phyloP scores from a whole-genome alignment of 2,329 filamentous ascomycete genomes.

The Fusarium tupiense region DNA sequence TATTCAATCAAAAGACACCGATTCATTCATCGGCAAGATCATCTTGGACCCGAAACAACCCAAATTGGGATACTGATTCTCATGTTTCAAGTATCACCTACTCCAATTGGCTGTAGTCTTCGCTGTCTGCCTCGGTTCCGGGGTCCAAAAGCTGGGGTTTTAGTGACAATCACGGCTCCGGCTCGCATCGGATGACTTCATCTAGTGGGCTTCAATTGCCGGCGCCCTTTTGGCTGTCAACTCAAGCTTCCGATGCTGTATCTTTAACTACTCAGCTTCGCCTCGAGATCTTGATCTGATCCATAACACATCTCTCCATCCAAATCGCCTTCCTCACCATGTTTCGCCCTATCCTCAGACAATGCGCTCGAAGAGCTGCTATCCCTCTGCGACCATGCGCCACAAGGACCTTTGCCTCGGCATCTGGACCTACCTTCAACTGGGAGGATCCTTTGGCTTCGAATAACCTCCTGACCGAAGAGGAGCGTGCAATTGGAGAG shows the following conservation, averaged over 20 bases:
- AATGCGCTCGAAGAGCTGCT: slow-evolving; percentile 39
- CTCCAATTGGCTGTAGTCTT: slow-evolving; percentile 12
- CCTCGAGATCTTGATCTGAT: neutral
- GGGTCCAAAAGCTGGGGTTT: slow-evolving; percentile 40
- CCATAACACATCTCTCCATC: neutral
- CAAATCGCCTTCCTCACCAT: slow-evolving; percentile 29
- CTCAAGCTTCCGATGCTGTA: slow-evolving; percentile 22
- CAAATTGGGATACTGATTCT: slow-evolving; percentile 18
- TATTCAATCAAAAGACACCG: slow-evolving; percentile 22
- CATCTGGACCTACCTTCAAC: slow-evolving; percentile 67
- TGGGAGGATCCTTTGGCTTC: slow-evolving; percentile 90
- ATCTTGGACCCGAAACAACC: slow-evolving; percentile 14
- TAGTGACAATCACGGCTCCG: slow-evolving; percentile 36
- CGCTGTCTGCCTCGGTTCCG: slow-evolving; percentile 36
- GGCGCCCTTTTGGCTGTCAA: slow-evolving; percentile 26
- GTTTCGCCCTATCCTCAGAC: slow-evolving; percentile 47
- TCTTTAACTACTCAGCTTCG: slow-evolving; percentile 28
- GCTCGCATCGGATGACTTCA: slow-evolving; percentile 47
- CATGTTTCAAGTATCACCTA: slow-evolving; percentile 9
- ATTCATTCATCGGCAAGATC: slow-evolving; percentile 20
- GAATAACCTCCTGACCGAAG: slow-evolving; percentile 82
- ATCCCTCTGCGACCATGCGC: slow-evolving; percentile 40
- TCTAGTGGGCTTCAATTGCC: slow-evolving; percentile 38
- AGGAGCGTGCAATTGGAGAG: slow-evolving; percentile 89
- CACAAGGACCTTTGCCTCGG: slow-evolving; percentile 50